These are phyloP conservation scores for Amylocarpus encephaloides DNA, from an alignment of 2,329 filamentous ascomycete genomes.

Conservation along the genomic window DNA sequence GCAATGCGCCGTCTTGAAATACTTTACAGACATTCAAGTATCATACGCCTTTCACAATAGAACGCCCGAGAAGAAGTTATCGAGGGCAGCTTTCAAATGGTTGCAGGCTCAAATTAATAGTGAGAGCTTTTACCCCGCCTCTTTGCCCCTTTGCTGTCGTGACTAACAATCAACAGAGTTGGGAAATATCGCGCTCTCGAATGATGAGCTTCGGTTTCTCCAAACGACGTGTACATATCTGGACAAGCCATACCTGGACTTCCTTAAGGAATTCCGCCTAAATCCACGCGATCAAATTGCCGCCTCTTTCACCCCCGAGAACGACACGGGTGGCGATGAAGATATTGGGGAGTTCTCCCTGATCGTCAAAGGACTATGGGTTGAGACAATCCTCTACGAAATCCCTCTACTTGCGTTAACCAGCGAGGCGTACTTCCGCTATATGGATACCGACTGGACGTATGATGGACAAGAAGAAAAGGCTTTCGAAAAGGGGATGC, in stretches of 20 bases:
- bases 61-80: slow-evolving; percentile 88
- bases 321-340: slow-evolving; percentile 55
- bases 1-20: slow-evolving; percentile 94
- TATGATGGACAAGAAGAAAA: slow-evolving; percentile 81
- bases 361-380: slow-evolving; percentile 75
- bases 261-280: slow-evolving; percentile 74
- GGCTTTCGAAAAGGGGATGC: slow-evolving; percentile 73
- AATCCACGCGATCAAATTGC: slow-evolving; percentile 74
- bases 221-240: slow-evolving; percentile 76
- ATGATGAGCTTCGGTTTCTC: slow-evolving; percentile 76
- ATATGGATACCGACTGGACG: slow-evolving; percentile 89
- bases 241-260: slow-evolving; percentile 68
- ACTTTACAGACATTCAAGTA: slow-evolving; percentile 76
- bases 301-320: slow-evolving; percentile 46
- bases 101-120: slow-evolving; percentile 75
- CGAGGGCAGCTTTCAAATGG: slow-evolving; percentile 76
- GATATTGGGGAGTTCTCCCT: slow-evolving; percentile 72
- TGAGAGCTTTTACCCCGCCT: slow-evolving; percentile 35
- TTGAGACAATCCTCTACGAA: slow-evolving; percentile 95
- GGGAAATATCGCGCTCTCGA: slow-evolving; percentile 69
- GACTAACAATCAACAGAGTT: slow-evolving; percentile 54
- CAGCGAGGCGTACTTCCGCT: slow-evolving; percentile 96
- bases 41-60: slow-evolving; percentile 94
- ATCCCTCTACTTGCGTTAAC: slow-evolving; percentile 88
- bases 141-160: background rate